Base-by-base conservation (phyloP, 805 yeast genomes). In the Tetrapisispora namnaoensis region DNA sequence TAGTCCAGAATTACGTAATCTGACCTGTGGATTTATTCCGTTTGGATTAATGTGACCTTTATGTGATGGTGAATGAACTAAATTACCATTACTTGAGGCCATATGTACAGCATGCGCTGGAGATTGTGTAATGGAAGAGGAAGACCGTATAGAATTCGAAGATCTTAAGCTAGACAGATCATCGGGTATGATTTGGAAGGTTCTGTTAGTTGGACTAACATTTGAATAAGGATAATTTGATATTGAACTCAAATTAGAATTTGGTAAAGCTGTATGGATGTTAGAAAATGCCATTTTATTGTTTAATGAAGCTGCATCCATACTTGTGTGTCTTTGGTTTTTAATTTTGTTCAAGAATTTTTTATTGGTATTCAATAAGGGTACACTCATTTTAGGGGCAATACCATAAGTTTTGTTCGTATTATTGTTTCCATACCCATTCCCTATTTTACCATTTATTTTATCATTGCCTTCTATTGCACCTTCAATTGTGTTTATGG, bases 271-370 rank as follows among this genome's bases (percentile, higher is more conserved):
- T 1, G 45, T 27, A n/a, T 47, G 30, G 14, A 13, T 10, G 27
- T 6, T 14, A 17, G 43, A 34, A 2, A 20, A 14, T 8, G 37
- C 30, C n/a, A 37, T 44, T 17, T 42, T 42, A 30, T 14, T 32
- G 30, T 20, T 20, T 16, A 42, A 18, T 14, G 65, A 61, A 1
- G 61, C 57, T 1, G 62, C 62, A 40, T 67, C 61, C 30, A 62
- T 57, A 52, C 68, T 66, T 9, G 61, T 62, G 49, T 61, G 68
- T 43, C 68, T 59, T 45, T 55, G 62, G 53, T 62, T 62, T 46
- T 60, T 51, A 42, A 66, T 51, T 38, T 56, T 56, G 21, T 51
- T 40, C 42, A 59, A 42, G 46, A 60, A 53, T 30, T 60, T 62
- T 30, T 56, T 56, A 30, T 54, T 56, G 32, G 53, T 55, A 45